A percentile compares a stretch with the other conserved stretches of the same genome.
phyloP scores from a whole-genome alignment of 2,329 filamentous ascomycete species.

The Aureobasidium mangrovei region DNA sequence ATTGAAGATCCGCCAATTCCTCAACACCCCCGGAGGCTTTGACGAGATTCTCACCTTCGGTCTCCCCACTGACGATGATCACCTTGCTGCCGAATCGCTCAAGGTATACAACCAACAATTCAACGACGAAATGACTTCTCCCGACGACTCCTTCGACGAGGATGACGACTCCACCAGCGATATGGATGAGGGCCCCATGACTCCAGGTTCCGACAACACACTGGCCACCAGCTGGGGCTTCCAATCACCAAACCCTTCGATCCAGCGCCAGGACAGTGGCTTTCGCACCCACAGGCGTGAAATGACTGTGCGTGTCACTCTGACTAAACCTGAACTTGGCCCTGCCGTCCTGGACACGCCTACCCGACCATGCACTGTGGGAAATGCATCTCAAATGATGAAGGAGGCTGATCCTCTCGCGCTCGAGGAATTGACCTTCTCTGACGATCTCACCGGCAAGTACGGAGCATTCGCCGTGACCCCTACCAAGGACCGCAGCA shows the following conservation, averaged over 20 bases:
- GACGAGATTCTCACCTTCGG: slow-evolving; percentile 93
- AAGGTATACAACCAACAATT: neutral
- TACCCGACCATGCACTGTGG: neutral
- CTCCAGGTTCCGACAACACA: neutral
- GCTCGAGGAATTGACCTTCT: slow-evolving; percentile 43
- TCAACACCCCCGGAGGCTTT: slow-evolving; percentile 87
- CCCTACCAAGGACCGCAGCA: neutral
- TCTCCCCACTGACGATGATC: slow-evolving; percentile 48
- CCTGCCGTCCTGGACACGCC: slow-evolving; percentile 54
- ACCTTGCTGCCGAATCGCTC: neutral
- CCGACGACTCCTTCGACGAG: slow-evolving; percentile 10
- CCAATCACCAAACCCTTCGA: neutral
- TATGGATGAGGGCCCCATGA: neutral
- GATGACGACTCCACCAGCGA: slow-evolving; percentile 3
- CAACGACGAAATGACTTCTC: slow-evolving; percentile 2
- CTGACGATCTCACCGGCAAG: slow-evolving; percentile 27
- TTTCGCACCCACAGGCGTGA: slow-evolving; percentile 52
- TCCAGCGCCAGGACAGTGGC: slow-evolving; percentile 9
- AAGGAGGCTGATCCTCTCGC: slow-evolving; percentile 39
- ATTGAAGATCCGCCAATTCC: slow-evolving; percentile 73
- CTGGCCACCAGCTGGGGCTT: neutral
- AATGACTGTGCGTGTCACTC: slow-evolving; percentile 94
- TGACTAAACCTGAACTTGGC: slow-evolving; percentile 80
- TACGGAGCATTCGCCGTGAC: slow-evolving; percentile 37
- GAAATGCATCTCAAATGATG: neutral